Evolutionary conservation across 1,284 basidiomycete species (phyloP).

Genomic region (Athelia psychrophila): DNA sequence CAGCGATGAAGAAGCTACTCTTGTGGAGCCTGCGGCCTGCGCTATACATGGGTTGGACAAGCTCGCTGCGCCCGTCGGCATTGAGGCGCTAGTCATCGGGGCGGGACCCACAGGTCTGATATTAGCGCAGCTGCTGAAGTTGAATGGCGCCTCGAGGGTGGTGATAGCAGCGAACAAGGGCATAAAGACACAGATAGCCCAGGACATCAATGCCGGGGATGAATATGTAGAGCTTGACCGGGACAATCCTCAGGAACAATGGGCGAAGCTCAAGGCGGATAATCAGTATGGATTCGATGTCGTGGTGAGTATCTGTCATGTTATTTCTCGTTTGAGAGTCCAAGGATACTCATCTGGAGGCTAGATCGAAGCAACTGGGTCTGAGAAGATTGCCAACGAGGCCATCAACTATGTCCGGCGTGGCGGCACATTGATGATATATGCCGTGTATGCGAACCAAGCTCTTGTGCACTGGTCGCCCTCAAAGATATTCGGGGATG

Average conservation of each 20-base stretch:
- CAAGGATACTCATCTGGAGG: background rate
- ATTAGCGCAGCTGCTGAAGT: conserved; percentile 57
- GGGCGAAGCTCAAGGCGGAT: conserved; percentile 54
- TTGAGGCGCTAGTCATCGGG: conserved; percentile 50
- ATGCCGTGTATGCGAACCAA: conserved; percentile 58
- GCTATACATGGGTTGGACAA: conserved; percentile 65
- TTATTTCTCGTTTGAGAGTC: conserved; percentile 17
- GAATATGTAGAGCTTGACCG: conserved; percentile 59
- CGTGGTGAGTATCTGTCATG: conserved; percentile 32
- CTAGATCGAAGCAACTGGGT: conserved; percentile 52
- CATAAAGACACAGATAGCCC: conserved; percentile 59
- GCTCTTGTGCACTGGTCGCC: conserved; percentile 57
- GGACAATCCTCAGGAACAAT: conserved; percentile 46
- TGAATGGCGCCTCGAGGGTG: conserved; percentile 49
- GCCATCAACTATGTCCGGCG: conserved; percentile 60
- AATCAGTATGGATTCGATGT: conserved; percentile 64
- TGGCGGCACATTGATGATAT: conserved; percentile 48
- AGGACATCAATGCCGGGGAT: conserved; percentile 48
- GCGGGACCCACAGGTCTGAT: conserved; percentile 40
- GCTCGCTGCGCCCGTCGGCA: conserved; percentile 50
- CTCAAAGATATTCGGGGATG: conserved; percentile 58
- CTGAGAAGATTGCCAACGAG: conserved; percentile 54
- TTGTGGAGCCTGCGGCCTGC: conserved; percentile 61
- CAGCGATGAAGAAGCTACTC: conserved; percentile 56
- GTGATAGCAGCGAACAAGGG: conserved; percentile 53